phyloP scores from a whole-genome alignment of 108 stramenopile species.

The Fragilaria radians region DNA sequence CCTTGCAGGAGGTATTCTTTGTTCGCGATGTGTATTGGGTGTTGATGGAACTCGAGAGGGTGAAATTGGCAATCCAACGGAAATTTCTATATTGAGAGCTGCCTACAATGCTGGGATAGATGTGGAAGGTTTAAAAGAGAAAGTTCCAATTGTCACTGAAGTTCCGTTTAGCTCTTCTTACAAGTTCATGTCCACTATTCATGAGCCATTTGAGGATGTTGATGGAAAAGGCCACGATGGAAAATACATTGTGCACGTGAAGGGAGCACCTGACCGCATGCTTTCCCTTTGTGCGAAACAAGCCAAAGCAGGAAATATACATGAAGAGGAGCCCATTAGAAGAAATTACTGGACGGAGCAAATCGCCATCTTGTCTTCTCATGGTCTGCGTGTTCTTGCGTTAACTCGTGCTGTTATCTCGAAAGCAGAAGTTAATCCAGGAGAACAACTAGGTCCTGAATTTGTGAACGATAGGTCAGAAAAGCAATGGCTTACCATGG shows the following conservation, averaged over 20 bases:
- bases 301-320: constrained; percentile 46
- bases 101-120: constrained; percentile 67
- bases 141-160: constrained; percentile 59
- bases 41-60: constrained; percentile 62
- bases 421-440: constrained; percentile 37
- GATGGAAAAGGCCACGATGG: constrained; percentile 40
- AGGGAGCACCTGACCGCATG: constrained; percentile 94
- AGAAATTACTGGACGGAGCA: constrained; percentile 65
- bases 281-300: constrained; percentile 56
- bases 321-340: constrained; percentile 47
- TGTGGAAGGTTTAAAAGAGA: constrained; percentile 52
- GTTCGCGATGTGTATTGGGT: constrained; percentile 72
- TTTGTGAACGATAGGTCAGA: constrained; percentile 46
- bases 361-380: constrained; percentile 66
- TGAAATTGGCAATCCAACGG: constrained; percentile 85
- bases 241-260: constrained; percentile 68
- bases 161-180: constrained; percentile 71
- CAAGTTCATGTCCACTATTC: constrained; percentile 70
- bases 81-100: constrained; percentile 77
- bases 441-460: constrained; percentile 54
- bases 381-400: constrained; percentile 91
- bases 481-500: constrained; percentile 68
- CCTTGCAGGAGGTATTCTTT: constrained; percentile 67
- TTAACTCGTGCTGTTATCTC: constrained; percentile 53
- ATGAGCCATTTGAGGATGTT: constrained; percentile 32